These are phyloP conservation scores for Coniosporium tulheliwenetii DNA, from an alignment of 2,329 filamentous ascomycete species.

Conservation along the genomic window DNA sequence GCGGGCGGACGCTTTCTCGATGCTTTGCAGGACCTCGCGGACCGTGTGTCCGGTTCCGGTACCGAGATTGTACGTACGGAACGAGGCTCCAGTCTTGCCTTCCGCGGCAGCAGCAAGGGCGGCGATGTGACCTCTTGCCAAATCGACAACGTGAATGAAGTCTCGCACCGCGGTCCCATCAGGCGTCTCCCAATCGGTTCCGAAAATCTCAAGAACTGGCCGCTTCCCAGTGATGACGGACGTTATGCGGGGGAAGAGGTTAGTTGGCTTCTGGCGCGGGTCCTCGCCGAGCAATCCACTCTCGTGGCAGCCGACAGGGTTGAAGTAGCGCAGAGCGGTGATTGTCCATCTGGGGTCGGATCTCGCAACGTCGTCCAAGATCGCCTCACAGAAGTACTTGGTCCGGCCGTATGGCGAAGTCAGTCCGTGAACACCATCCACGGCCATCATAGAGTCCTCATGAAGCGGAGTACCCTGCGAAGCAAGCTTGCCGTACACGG, in stretches of 20 bases:
- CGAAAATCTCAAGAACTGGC: slow-evolving; percentile 42
- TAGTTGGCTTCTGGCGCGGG: slow-evolving; percentile 44
- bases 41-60: slow-evolving; percentile 26
- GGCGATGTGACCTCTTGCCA: slow-evolving; percentile 48
- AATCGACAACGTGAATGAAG: slow-evolving; percentile 52
- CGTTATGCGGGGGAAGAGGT: slow-evolving; percentile 48
- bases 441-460: slow-evolving; percentile 24
- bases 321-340: slow-evolving; percentile 51
- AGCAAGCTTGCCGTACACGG: slow-evolving; percentile 39
- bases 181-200: slow-evolving; percentile 47
- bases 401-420: slow-evolving; percentile 51
- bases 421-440: slow-evolving; percentile 38
- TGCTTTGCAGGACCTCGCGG: slow-evolving; percentile 22
- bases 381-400: slow-evolving; percentile 54
- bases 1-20: slow-evolving; percentile 19
- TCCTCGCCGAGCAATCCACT: slow-evolving; percentile 50
- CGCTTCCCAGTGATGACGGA: slow-evolving; percentile 42
- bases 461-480: slow-evolving; percentile 18
- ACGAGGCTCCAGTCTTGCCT: slow-evolving; percentile 15
- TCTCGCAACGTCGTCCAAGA: slow-evolving; percentile 44
- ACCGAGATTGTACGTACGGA: slow-evolving; percentile 25
- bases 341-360: slow-evolving; percentile 48
- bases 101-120: slow-evolving; percentile 29
- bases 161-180: slow-evolving; percentile 53
- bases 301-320: slow-evolving; percentile 49